Conservation (phyloP, 805 yeast species). For the Metschnikowia borealis region DNA sequence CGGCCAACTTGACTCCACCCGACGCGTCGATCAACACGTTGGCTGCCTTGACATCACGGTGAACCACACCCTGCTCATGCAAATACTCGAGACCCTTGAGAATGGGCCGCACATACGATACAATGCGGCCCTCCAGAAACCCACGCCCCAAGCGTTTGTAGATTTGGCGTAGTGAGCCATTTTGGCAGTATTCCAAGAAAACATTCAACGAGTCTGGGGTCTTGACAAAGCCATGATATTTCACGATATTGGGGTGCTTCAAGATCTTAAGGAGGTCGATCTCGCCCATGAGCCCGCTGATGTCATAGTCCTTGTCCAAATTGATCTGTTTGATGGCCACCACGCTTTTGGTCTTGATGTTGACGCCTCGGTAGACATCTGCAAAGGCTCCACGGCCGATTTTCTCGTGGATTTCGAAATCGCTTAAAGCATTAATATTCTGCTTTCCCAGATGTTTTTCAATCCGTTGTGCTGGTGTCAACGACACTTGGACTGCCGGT, state of each 20-base stretch:
- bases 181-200: conserved; percentile 53
- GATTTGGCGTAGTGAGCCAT: conserved; percentile 60
- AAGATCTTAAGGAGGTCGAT: conserved; percentile 61
- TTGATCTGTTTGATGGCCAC: conserved; percentile 79
- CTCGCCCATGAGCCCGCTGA: conserved; percentile 56
- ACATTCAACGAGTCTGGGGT: conserved; percentile 51
- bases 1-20: conserved; percentile 20
- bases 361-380: conserved; percentile 72
- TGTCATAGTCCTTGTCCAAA: conserved; percentile 48
- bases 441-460: conserved; percentile 39
- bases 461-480: conserved; percentile 51
- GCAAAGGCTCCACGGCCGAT: conserved; percentile 94
- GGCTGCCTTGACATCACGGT: conserved; percentile 70
- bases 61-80: conserved; percentile 72
- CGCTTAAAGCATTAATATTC: conserved; percentile 40
- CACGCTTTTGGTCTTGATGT: conserved; percentile 57
- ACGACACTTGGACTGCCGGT: conserved; percentile 21
- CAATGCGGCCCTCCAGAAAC: conserved; percentile 52
- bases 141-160: conserved; percentile 45
- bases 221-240: conserved; percentile 64
- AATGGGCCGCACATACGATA: conserved; percentile 36
- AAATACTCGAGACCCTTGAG: conserved; percentile 59
- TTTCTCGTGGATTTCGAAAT: conserved; percentile 52
- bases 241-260: conserved; percentile 41
- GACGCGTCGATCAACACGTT: conserved; percentile 17